These are phyloP conservation scores for Entelexis paramagnoliae DNA, from an alignment of 1,139 yeast genomes.

Conservation along the genomic window DNA sequence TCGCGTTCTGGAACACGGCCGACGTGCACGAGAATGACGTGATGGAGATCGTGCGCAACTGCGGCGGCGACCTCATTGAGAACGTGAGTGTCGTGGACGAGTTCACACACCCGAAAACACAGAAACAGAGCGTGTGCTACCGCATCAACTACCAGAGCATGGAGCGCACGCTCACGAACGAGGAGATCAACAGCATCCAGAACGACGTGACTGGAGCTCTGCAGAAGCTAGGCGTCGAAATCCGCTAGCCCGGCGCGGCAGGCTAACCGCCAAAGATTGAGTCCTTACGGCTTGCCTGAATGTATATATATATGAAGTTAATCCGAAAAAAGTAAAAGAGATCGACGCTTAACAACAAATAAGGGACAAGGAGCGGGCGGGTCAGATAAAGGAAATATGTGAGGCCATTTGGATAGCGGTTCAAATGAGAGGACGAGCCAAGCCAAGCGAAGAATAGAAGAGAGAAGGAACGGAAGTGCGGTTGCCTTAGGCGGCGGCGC, in stretches of 20 bases:
- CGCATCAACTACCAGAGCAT: slow-evolving; percentile 87
- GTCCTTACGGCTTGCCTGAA: too few relatives aligned
- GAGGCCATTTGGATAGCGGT: too few relatives aligned
- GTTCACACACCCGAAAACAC: slow-evolving; percentile 75
- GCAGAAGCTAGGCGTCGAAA: slow-evolving; percentile 46
- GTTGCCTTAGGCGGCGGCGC: too few relatives aligned
- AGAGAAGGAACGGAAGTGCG: too few relatives aligned
- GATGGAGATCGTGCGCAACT: slow-evolving; percentile 77
- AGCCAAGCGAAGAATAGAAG: too few relatives aligned
- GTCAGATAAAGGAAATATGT: too few relatives aligned
- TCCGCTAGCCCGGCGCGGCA: slow-evolving; percentile 48
- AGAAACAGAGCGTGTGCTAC: slow-evolving; percentile 70
- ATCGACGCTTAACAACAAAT: too few relatives aligned
- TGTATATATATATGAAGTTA: too few relatives aligned
- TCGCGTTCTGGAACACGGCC: slow-evolving; percentile 77
- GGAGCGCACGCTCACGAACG: slow-evolving; percentile 82
- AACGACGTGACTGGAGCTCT: slow-evolving; percentile 50
- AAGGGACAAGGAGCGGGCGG: too few relatives aligned
- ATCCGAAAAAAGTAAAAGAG: too few relatives aligned
- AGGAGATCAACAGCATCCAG: slow-evolving; percentile 66
- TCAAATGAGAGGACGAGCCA: too few relatives aligned
- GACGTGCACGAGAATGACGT: slow-evolving; percentile 73
- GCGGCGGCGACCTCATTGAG: slow-evolving; percentile 83
- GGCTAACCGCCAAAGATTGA: neutral
- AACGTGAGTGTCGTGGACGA: slow-evolving; percentile 72